Conservation (phyloP, 306 rosid species). For the Vigna radiata region DNA sequence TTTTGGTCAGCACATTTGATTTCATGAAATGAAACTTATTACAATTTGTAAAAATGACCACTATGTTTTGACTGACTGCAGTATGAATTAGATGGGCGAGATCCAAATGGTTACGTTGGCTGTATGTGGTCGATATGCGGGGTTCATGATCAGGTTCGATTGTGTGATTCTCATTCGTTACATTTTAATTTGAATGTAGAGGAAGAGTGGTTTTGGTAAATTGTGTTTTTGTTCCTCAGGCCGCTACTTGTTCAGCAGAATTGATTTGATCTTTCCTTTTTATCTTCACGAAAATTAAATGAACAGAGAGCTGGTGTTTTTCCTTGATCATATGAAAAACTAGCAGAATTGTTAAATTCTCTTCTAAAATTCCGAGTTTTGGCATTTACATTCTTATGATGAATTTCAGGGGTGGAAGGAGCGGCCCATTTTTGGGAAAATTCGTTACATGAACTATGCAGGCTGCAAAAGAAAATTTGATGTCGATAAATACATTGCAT, state of each 20-base stretch:
- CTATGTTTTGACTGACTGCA: constrained; percentile 53
- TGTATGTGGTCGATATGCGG: constrained; percentile 99
- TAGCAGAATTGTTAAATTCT: not conserved
- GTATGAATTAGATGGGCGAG: constrained; percentile 96
- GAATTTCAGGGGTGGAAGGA: constrained; percentile 87
- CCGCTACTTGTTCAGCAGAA: not conserved
- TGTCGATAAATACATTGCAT: constrained; percentile 75
- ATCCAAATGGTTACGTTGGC: constrained; percentile 87
- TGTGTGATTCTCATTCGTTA: constrained; percentile 16
- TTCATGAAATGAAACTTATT: constrained; percentile 21
- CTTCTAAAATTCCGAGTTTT: not conserved
- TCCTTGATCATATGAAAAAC: not conserved
- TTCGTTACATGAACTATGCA: constrained; percentile 88
- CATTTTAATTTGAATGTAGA: constrained; percentile 13
- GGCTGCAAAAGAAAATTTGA: constrained; percentile 97
- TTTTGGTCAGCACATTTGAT: not conserved
- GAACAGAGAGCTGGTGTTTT: constrained; percentile 8
- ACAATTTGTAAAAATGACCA: constrained; percentile 6
- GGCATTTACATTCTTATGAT: not conserved
- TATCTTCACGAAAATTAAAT: not conserved
- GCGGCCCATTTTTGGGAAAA: constrained; percentile 86
- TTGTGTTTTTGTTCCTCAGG: not conserved
- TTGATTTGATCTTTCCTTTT: constrained; percentile 1
- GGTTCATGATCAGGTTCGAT: constrained; percentile 88
- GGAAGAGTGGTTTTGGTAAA: not conserved